Evolutionary conservation across 108 stramenopile genomes (phyloP), one percentile per base, ranked within the genome.

Genomic region (Fragilaria radians): DNA sequence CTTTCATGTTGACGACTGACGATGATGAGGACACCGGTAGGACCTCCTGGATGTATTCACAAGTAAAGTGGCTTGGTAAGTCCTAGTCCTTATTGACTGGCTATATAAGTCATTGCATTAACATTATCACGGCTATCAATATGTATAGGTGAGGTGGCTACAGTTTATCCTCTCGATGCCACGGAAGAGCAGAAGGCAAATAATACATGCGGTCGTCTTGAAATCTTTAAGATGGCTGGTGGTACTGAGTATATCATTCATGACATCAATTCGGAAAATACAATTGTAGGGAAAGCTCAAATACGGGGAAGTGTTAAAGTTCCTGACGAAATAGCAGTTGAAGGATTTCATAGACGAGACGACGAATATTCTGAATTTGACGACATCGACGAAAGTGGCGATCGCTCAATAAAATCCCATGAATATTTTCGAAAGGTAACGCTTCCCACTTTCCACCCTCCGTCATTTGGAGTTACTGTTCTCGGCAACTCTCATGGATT

Each of bases 401-500:
- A 34, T 29, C 63, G 1, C 5, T 19, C 23, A n/a, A 30, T 14
- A 19, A 54, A 32, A 21, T 14, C 42, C 1, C 24, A 23, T 27
- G 52, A 18, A 26, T 24, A 30, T 52, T 14, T 21, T 17, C 46
- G 31, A 18, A 52, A 26, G 52, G 27, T 18, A 3, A 18, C 51
- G 11, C 71, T 71, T 45, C 71, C 77, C 3, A 73, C 79, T 11
- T 89, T 91, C 53, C 66, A 81, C 28, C 86, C 93, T 25, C 93
- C 93, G 0, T 81, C 85, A 0, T 94, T 94, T 61, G 89, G 89
- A 19, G 81, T 91, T 11, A 94, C 93, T 24, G 88, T 91, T n/a
- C 72, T 94, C 4, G 89, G 93, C 7, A 89, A 84, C 70, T 91
- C 89, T 1, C 93, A 94, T 63, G 89, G 93, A 9, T 94, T 94